These are phyloP conservation scores for Tetragonia tetragonoides DNA, from an alignment of 148 eudicot genomes.

Conservation along the genomic window DNA sequence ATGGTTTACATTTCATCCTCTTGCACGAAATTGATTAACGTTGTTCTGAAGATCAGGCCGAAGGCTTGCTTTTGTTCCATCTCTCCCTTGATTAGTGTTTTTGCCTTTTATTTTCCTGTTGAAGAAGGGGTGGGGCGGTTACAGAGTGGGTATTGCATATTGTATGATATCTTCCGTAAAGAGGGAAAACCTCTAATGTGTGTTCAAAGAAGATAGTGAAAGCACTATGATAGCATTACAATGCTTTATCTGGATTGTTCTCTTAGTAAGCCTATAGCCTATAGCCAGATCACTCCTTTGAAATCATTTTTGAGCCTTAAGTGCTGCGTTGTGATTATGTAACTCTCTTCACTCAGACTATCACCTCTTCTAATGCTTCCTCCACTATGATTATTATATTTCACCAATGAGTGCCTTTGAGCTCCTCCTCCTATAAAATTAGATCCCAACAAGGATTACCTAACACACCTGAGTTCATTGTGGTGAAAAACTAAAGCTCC, in stretches of 20 bases:
- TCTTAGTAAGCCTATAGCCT: slow-evolving; percentile 1
- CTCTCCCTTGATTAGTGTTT: neutral
- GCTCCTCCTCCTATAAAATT: slow-evolving; percentile 22
- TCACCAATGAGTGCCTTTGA: neutral
- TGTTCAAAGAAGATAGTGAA: neutral
- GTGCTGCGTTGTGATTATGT: slow-evolving; percentile 12
- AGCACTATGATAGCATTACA: slow-evolving; percentile 7
- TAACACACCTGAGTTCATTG: neutral
- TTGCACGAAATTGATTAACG: neutral
- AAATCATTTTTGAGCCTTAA: slow-evolving; percentile 19
- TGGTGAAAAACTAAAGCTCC: neutral
- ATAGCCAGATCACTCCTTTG: slow-evolving; percentile 18
- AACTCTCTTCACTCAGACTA: neutral
- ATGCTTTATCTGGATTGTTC: slow-evolving; percentile 6
- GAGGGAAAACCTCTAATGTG: neutral
- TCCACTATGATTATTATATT: slow-evolving; percentile 23
- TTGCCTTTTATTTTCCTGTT: neutral
- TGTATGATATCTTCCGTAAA: neutral
- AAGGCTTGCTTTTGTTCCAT: neutral
- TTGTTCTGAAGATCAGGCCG: neutral
- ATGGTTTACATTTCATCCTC: neutral
- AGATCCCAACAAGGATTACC: neutral
- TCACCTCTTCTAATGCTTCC: slow-evolving; percentile 22
- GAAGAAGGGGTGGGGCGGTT: neutral
- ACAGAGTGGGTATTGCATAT: neutral